Conservation (phyloP, 108 stramenopile genomes). For the Cyclotella baltica region DNA sequence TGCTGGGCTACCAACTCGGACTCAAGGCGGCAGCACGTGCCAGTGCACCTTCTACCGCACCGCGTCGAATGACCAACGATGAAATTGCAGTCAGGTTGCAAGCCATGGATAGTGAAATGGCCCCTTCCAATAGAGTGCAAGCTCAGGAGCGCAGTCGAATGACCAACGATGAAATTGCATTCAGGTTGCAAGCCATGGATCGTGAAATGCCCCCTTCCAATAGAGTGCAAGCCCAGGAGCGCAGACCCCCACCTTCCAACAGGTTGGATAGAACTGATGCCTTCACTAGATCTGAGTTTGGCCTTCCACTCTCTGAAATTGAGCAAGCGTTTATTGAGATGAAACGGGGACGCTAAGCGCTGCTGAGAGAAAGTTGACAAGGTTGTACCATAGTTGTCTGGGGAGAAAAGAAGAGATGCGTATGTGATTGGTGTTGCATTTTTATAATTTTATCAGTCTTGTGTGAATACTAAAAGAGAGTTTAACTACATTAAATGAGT, state of each 20-base stretch:
- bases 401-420: too few species aligned
- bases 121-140: background rate
- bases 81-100: background rate
- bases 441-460: too few species aligned
- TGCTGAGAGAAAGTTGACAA: background rate
- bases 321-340: background rate
- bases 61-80: background rate
- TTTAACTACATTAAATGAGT: too few species aligned
- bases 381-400: too few species aligned
- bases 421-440: too few species aligned
- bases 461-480: too few species aligned
- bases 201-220: background rate
- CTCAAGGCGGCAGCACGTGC: background rate
- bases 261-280: background rate
- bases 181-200: background rate
- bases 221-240: too few species aligned
- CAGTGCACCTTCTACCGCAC: background rate
- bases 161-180: background rate
- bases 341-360: background rate
- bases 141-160: background rate
- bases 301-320: background rate
- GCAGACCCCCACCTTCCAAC: background rate
- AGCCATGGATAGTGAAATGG: background rate
- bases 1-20: slow-evolving; percentile 4
- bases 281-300: slow-evolving; percentile 1